Percentiles rank a stretch among this genome's conserved stretches.
These are phyloP conservation scores for Lyophyllum atratum DNA, from an alignment of 768 basidiomycete genomes.

Conservation along the genomic window DNA sequence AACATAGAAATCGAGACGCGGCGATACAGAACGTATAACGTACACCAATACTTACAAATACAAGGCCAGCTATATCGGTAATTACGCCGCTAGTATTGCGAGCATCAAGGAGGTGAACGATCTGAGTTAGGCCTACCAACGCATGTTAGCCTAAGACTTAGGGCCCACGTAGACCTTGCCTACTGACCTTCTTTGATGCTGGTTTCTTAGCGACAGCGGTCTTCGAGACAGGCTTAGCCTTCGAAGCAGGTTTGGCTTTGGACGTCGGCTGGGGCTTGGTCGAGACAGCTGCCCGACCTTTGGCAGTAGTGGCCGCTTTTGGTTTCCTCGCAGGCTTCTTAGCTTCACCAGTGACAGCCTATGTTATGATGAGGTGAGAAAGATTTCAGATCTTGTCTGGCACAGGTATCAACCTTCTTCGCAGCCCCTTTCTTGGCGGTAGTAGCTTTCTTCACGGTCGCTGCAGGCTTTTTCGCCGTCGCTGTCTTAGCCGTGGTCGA, in stretches of 20 bases:
- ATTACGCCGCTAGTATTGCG: not conserved
- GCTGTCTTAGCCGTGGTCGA: conserved; percentile 24
- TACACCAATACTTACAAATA: not conserved
- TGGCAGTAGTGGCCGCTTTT: conserved; percentile 26
- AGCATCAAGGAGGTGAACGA: not conserved
- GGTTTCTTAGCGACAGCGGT: conserved; percentile 23
- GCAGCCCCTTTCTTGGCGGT: conserved; percentile 47
- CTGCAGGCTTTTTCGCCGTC: conserved; percentile 25
- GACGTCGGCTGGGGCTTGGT: conserved; percentile 30
- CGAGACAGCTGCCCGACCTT: conserved; percentile 26
- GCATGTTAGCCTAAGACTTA: not conserved
- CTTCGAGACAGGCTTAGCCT: conserved; percentile 22
- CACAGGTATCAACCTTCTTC: conserved; percentile 54
- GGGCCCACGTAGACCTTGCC: not conserved
- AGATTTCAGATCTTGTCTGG: not conserved
- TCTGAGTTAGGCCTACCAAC: not conserved
- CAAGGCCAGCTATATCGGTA: not conserved
- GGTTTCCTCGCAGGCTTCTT: conserved; percentile 39
- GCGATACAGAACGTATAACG: not conserved
- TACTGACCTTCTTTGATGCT: conserved; percentile 20
- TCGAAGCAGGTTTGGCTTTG: conserved; percentile 28
- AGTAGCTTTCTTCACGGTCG: conserved; percentile 27
- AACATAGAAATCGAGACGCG: not conserved
- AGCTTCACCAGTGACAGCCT: conserved; percentile 40
- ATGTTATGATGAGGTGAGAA: not conserved